phyloP scores from a whole-genome alignment of 495 filamentous ascomycete species.

The Darksidea phi region DNA sequence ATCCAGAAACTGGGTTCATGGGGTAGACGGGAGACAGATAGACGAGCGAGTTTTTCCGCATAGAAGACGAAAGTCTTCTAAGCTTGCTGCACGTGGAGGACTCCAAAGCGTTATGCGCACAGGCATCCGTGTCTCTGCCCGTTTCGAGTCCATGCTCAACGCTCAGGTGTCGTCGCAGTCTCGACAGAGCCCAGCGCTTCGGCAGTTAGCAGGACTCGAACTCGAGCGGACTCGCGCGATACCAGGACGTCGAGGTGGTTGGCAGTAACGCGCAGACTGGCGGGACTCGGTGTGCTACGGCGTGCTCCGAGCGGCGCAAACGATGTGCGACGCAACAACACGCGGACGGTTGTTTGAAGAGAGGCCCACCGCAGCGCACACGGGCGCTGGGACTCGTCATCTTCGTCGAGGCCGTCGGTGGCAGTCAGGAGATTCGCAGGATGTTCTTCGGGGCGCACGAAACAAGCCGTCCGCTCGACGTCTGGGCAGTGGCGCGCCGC shows the following conservation, averaged over 20 bases:
- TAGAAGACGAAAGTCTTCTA: not conserved
- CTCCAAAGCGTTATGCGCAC: slow-evolving; percentile 22
- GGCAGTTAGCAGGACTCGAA: slow-evolving; percentile 6
- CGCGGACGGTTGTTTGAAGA: slow-evolving; percentile 1
- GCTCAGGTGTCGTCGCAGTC: slow-evolving; percentile 11
- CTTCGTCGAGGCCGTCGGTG: not conserved
- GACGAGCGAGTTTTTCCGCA: not conserved
- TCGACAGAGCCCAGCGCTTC: not conserved
- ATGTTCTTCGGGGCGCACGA: too few species aligned
- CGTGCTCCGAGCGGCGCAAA: not conserved
- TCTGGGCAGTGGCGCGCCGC: slow-evolving; percentile 3
- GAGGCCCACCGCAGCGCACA: not conserved
- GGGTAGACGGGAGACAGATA: not conserved
- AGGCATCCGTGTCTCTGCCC: slow-evolving; percentile 6
- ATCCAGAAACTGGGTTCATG: not conserved
- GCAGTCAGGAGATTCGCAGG: not conserved
- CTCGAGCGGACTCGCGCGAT: too few species aligned
- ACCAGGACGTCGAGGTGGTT: too few species aligned
- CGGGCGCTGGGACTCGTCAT: not conserved
- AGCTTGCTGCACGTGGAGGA: slow-evolving; percentile 20
- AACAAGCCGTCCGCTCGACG: not conserved
- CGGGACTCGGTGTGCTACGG: not conserved
- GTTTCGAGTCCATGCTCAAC: slow-evolving; percentile 33
- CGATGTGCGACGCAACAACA: not conserved
- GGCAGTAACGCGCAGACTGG: too few species aligned